These are phyloP conservation scores for Colletotrichum nymphaeae DNA, from an alignment of 2,329 filamentous ascomycete genomes.

Conservation along the genomic window DNA sequence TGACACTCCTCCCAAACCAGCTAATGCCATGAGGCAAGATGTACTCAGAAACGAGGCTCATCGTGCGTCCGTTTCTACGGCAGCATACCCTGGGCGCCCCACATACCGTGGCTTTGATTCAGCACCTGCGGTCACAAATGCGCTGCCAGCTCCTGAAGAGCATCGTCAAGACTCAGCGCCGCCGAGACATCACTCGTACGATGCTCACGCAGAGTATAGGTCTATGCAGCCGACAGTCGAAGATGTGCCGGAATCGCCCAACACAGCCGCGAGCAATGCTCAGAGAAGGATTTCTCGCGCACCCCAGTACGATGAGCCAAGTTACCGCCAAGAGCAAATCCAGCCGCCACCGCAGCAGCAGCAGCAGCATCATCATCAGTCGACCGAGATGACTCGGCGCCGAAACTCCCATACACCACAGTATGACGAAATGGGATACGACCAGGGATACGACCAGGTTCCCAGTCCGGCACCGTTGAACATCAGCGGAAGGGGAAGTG, in stretches of 20 bases:
- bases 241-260: slow-evolving; percentile 68
- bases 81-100: slow-evolving; percentile 62
- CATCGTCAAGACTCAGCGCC: slow-evolving; percentile 45
- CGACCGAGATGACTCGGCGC: slow-evolving; percentile 5
- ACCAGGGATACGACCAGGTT: slow-evolving; percentile 48
- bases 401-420: slow-evolving; percentile 35
- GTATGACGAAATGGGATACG: slow-evolving; percentile 48
- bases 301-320: slow-evolving; percentile 41
- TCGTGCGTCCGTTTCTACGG: slow-evolving; percentile 58
- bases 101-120: slow-evolving; percentile 64
- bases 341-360: slow-evolving; percentile 9
- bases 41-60: slow-evolving; percentile 69
- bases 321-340: slow-evolving; percentile 8
- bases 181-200: slow-evolving; percentile 63
- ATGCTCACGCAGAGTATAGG: slow-evolving; percentile 58
- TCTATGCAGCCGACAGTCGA: slow-evolving; percentile 73
- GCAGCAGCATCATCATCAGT: not conserved
- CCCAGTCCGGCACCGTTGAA: slow-evolving; percentile 59
- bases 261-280: slow-evolving; percentile 39
- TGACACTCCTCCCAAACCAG: slow-evolving; percentile 55
- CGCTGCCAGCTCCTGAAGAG: slow-evolving; percentile 46
- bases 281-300: slow-evolving; percentile 41
- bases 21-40: slow-evolving; percentile 66
- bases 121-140: slow-evolving; percentile 51
- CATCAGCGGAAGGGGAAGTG: slow-evolving; percentile 50